Base-by-base conservation (phyloP, 805 yeast species). In the Candida caryicola region DNA sequence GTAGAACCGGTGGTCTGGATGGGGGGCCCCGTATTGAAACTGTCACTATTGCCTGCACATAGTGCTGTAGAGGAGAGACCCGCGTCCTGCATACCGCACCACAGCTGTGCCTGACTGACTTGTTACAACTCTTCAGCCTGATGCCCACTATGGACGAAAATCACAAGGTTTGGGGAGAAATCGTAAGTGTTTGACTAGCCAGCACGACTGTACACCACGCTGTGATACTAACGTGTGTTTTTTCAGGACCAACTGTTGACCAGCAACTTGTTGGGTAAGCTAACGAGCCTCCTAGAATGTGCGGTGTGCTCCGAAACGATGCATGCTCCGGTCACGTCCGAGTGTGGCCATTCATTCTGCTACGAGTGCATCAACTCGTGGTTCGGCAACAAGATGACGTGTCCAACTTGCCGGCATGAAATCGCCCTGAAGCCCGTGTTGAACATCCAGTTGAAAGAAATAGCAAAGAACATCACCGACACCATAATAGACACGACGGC, bases 321-420 rank as follows among this genome's bases (percentile, higher is more conserved):
- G 83, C 73, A 69, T 45, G 73, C 74, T 2, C 91, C 93, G 2
- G 76, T 79, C 49, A 64, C 77, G 49, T 66, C 79, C 0, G 57
- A 66, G 9, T 85, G 93, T 62, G 91, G 91, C 2, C 93, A 85
- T 54, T 75, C 83, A 21, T 83, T 78, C 49, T 85, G 91, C 57
- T 84, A 84, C 53, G 74, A 64, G 16, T 65, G 91, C 54, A 54
- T 82, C n/a, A 61, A 66, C 14, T 68, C 71, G 17, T 84, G 93
- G 91, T 73, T 82, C 32, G 63, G 63, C 12, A 71, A 63, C 29
- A 76, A 73, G 39, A 61, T 72, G 36, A 69, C 76, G n/a, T 84
- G 93, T 57, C 91, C 93, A 0, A 65, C 81, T 5, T 84, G 91
- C 50, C 68, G 91, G 18, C 54, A 57, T 6, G 66, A 65, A 2